Conservation (phyloP, 495 filamentous ascomycete genomes). For the Tuber calosporum region DNA sequence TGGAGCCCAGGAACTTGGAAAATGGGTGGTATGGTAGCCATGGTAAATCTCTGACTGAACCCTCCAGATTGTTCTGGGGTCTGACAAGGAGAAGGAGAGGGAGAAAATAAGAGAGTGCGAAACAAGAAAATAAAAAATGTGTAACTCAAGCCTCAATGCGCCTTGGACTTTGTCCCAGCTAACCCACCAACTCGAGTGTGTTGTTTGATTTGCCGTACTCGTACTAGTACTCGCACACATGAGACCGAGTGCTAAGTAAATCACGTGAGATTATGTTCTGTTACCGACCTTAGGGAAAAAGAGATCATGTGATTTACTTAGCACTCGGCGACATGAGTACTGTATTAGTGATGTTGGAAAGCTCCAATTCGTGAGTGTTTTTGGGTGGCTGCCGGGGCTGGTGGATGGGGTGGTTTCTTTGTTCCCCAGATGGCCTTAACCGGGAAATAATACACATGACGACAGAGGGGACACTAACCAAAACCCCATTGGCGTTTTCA, state of each 20-base stretch:
- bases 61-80: not conserved
- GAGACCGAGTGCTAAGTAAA: no score
- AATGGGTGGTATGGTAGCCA: not conserved
- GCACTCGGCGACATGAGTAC: no score
- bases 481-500: not conserved
- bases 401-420: not conserved
- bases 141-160: not conserved
- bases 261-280: no score
- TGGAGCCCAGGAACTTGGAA: not conserved
- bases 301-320: no score
- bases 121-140: not conserved
- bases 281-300: no score
- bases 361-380: not conserved
- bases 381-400: not conserved
- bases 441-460: not conserved
- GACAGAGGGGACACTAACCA: not conserved
- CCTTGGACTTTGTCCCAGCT: not conserved
- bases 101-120: not conserved
- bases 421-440: not conserved
- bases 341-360: not conserved
- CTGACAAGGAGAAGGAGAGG: not conserved
- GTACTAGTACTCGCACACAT: no score
- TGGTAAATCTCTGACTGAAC: not conserved
- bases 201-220: no score
- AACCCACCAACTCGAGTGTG: no score